Evolutionary conservation across 2,329 filamentous ascomycete genomes (phyloP), one percentile per base, ranked within the genome.

Genomic region (Juglanconis juglandina): DNA sequence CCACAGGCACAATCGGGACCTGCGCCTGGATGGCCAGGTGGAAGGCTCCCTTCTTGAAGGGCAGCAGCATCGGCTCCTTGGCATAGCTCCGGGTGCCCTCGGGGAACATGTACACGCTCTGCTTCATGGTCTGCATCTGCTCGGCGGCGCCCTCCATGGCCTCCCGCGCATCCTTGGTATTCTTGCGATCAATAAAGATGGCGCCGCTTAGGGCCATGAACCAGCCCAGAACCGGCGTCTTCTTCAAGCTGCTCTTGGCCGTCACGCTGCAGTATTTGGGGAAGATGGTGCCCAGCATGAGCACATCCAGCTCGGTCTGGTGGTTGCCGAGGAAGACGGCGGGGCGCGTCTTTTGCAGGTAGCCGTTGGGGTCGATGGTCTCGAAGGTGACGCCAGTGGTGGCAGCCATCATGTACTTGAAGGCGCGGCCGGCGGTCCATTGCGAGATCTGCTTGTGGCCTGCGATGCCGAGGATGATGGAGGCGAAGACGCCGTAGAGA

Each of bases 21-120:
- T 92, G 90, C 2, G 94, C 94, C 80, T 98, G 91, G 24, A 99
- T 86, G 50, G 95, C 95, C 39, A 99, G 83, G 74, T 99, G 94
- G 76, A 99, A 99, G 51, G 94, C 95, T 62, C 95, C 95, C 81
- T 99, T 99, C 79, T 99, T 99, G 82, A 98, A 99, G n/a, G 92
- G 91, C 58, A 98, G 80, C 68, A 99, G 77, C 61, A 83, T 85
- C 1, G 95, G 90, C 58, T 93, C 87, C 68, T 89, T 86, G 60
- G 90, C 83, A 77, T 98, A 96, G 73, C 91, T 96, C 66, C 95
- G 85, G 1, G 95, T 99, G 54, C 95, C 95, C 78, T 99, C 95
- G 61, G 90, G 89, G 75, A 94, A 94, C 77, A 94, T 92, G 78
- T 87, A 94, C 68, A 94, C 90, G 74, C 84, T 90, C 79, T 93